Conservation (phyloP, 345 rosid genomes). For the Hibiscus tridactylites region DNA sequence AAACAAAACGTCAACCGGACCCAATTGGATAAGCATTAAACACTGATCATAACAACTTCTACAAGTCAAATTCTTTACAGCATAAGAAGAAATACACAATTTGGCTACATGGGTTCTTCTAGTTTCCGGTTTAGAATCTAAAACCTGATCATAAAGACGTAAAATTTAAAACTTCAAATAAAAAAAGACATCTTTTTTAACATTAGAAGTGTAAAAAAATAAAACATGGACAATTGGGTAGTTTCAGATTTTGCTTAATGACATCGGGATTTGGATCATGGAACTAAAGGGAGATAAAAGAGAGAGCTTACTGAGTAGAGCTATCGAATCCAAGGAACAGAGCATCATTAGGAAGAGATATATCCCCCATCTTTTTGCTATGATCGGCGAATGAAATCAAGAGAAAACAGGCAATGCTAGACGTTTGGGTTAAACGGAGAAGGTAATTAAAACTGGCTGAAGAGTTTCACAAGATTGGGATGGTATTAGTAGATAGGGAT, state of each 20-base stretch:
- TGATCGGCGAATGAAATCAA: neutral
- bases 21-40: neutral
- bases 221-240: neutral
- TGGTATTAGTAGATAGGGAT: neutral
- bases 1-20: neutral
- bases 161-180: neutral
- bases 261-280: neutral
- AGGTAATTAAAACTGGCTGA: neutral
- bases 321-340: conserved; percentile 86
- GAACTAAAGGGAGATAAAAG: neutral
- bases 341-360: conserved; percentile 55
- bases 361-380: conserved; percentile 34
- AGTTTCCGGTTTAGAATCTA: neutral
- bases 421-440: neutral
- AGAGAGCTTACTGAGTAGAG: conserved; percentile 70
- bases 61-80: neutral
- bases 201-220: neutral
- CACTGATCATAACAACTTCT: neutral
- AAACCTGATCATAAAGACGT: neutral
- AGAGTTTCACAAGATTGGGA: neutral
- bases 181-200: neutral
- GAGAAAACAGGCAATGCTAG: neutral
- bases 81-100: neutral
- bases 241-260: neutral
- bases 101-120: neutral